Evolutionary conservation across 148 eudicot species (phyloP).

Genomic region (Nepenthes mirabilis): DNA sequence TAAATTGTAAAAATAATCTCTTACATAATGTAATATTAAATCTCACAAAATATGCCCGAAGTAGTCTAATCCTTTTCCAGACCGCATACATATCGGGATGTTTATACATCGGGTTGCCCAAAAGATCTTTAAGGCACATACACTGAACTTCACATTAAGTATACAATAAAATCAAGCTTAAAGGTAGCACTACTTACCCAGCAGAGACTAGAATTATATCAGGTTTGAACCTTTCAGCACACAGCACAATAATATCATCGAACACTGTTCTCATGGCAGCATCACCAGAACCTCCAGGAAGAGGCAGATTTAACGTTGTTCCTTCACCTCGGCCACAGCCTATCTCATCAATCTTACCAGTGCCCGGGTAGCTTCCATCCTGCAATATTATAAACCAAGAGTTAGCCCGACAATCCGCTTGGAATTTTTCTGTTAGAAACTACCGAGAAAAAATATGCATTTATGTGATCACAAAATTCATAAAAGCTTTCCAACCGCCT

Average conservation of each 20-base stretch:
- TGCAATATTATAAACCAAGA: constrained; percentile 11
- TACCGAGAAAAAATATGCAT: background rate
- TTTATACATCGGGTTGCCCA: too few relatives aligned
- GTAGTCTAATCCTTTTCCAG: too few relatives aligned
- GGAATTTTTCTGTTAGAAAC: background rate
- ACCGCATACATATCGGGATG: too few relatives aligned
- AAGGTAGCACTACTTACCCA: constrained; percentile 35
- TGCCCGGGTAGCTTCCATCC: constrained; percentile 98
- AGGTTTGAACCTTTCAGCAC: constrained; percentile 81
- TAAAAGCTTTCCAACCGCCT: too few relatives aligned
- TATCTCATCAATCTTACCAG: constrained; percentile 70
- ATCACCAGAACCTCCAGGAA: constrained; percentile 92
- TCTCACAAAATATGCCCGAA: too few relatives aligned
- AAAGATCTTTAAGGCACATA: too few relatives aligned
- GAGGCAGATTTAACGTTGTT: constrained; percentile 68
- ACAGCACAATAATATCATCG: constrained; percentile 72
- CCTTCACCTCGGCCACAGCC: constrained; percentile 82
- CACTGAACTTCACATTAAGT: background rate
- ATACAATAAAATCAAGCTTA: background rate
- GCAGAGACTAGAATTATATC: constrained; percentile 95
- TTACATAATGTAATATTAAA: too few relatives aligned
- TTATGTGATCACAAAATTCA: too few relatives aligned
- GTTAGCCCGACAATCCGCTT: background rate
- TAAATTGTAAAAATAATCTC: too few relatives aligned
- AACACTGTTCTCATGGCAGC: constrained; percentile 71